Percentiles rank a stretch among this genome's conserved stretches.
These are phyloP conservation scores for Ceratocystis alfenasii DNA, from an alignment of 2,329 filamentous ascomycete genomes.

Conservation along the genomic window DNA sequence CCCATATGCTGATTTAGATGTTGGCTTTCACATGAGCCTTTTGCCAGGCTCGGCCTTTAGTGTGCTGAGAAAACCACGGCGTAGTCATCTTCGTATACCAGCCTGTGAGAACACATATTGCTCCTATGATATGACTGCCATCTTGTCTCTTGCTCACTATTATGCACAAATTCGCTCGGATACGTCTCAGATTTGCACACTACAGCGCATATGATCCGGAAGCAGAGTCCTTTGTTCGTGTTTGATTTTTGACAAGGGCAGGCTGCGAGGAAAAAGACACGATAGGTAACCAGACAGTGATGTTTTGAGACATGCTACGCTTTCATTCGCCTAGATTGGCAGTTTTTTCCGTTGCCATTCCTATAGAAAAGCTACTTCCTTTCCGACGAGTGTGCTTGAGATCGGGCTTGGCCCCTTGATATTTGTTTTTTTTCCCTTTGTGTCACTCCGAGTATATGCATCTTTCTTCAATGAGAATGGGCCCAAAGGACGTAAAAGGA, in stretches of 20 bases:
- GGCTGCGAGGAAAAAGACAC: background rate
- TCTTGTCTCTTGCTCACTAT: background rate
- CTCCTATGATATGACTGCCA: background rate
- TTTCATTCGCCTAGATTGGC: background rate
- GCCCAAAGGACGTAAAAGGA: background rate
- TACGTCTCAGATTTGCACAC: background rate
- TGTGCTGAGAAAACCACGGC: background rate
- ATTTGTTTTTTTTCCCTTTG: background rate
- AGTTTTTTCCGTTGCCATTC: background rate
- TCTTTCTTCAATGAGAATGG: background rate
- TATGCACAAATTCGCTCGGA: background rate
- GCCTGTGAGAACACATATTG: background rate
- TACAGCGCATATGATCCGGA: background rate
- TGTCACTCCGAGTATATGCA: background rate
- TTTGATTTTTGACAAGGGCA: background rate
- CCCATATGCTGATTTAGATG: background rate
- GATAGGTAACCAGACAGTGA: background rate
- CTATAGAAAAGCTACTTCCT: background rate
- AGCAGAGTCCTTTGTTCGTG: background rate
- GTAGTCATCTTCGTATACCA: background rate
- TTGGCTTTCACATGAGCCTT: background rate
- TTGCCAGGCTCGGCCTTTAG: background rate
- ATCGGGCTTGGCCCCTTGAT: background rate
- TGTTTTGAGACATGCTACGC: background rate
- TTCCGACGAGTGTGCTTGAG: background rate